phyloP scores from a whole-genome alignment of 2,329 filamentous ascomycete species.

The Neophaeococcomyces mojaviensis region DNA sequence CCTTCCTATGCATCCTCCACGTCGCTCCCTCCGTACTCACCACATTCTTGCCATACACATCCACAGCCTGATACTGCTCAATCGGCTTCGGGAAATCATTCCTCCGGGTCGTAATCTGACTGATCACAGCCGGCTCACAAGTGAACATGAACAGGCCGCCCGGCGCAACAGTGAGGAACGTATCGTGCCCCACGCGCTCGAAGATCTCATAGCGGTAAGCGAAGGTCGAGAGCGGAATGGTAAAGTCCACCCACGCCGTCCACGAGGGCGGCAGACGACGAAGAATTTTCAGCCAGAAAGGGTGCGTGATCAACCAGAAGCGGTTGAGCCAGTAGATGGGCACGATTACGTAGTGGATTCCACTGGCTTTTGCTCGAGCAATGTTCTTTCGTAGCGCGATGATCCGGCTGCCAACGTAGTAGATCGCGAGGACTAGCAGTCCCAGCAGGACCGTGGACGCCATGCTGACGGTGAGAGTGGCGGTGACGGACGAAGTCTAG shows the following conservation, averaged over 20 bases:
- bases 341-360: conserved; percentile 24
- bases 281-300: conserved; percentile 39
- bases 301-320: conserved; percentile 40
- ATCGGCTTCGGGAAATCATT: conserved; percentile 66
- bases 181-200: conserved; percentile 50
- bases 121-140: conserved; percentile 57
- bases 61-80: conserved; percentile 50
- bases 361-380: conserved; percentile 23
- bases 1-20: conserved; percentile 68
- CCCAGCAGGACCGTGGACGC: conserved; percentile 5
- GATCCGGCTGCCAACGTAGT: background rate
- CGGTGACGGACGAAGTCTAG: no score
- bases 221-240: conserved; percentile 22
- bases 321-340: conserved; percentile 31
- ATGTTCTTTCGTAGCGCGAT: conserved; percentile 15
- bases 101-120: conserved; percentile 57
- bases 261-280: conserved; percentile 34
- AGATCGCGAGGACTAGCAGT: conserved; percentile 7
- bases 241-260: conserved; percentile 39
- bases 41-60: conserved; percentile 65
- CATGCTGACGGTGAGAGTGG: background rate
- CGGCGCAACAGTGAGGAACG: conserved; percentile 58
- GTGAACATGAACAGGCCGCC: conserved; percentile 47
- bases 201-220: conserved; percentile 42
- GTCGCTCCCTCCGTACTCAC: conserved; percentile 60